These are phyloP conservation scores for Ulvella scutata DNA, from an alignment of 139 green algal species.

Conservation along the genomic window DNA sequence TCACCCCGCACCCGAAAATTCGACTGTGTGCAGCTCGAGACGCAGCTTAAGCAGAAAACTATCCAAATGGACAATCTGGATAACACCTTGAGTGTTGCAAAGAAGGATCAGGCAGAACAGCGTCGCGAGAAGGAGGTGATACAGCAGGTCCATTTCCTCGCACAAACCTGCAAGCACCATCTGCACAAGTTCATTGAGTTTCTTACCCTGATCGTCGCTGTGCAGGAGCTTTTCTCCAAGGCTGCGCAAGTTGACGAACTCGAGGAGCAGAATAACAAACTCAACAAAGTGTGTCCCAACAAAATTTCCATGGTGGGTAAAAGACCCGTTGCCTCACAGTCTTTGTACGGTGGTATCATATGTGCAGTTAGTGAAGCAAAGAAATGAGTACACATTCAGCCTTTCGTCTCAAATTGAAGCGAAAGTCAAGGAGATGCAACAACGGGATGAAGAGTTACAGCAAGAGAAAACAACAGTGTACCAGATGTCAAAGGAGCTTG, in stretches of 20 bases:
- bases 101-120: not conserved
- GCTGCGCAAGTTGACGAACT: not conserved
- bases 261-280: not conserved
- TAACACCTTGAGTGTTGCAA: not conserved
- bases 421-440: not conserved
- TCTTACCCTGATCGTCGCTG: not conserved
- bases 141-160: not conserved
- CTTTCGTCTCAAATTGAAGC: not conserved
- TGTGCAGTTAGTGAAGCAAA: constrained; percentile 1
- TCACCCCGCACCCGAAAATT: no score
- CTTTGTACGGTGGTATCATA: no score
- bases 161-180: not conserved
- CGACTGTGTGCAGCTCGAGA: not conserved
- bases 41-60: not conserved
- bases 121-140: not conserved
- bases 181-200: not conserved
- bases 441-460: not conserved
- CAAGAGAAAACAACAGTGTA: not conserved
- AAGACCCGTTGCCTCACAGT: no score
- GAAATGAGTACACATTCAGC: not conserved
- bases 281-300: not conserved
- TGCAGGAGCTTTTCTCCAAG: not conserved
- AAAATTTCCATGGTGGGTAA: no score
- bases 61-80: constrained; percentile 2
- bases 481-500: not conserved